These are phyloP conservation scores for Cyberlindnera maclurae DNA, from an alignment of 805 yeast species.

Conservation along the genomic window DNA sequence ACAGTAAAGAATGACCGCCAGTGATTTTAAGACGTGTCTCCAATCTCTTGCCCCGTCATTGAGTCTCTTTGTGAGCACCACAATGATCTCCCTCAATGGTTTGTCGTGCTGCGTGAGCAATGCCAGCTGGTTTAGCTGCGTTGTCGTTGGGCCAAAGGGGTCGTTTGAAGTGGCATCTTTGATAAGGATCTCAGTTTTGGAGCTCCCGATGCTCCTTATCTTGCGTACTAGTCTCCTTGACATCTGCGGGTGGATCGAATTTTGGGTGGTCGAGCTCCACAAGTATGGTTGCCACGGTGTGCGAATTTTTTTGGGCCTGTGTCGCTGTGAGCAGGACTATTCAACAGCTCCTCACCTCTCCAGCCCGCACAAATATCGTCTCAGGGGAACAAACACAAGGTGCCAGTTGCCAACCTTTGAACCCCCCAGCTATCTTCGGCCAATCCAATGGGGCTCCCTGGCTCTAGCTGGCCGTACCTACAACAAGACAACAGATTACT, in stretches of 20 bases:
- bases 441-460: no score
- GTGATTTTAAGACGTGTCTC: slow-evolving; percentile 38
- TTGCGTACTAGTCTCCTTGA: slow-evolving; percentile 25
- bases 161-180: slow-evolving; percentile 46
- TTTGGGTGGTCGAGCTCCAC: no score
- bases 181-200: slow-evolving; percentile 29
- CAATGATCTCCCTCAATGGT: slow-evolving; percentile 33
- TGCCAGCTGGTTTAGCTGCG: slow-evolving; percentile 46
- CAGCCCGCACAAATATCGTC: no score
- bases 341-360: no score
- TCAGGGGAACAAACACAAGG: no score
- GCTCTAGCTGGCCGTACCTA: no score
- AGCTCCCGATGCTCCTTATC: slow-evolving; percentile 24
- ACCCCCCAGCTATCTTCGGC: no score
- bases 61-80: slow-evolving; percentile 35
- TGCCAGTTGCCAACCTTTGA: no score
- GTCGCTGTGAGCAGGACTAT: no score
- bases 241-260: slow-evolving; percentile 5
- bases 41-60: slow-evolving; percentile 27
- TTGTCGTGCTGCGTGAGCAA: slow-evolving; percentile 35
- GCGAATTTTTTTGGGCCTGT: no score
- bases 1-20: slow-evolving; percentile 45
- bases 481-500: no score
- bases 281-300: no score
- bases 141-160: slow-evolving; percentile 48